phyloP scores from a whole-genome alignment of 441 rosid species.

The Populus hybrid region DNA sequence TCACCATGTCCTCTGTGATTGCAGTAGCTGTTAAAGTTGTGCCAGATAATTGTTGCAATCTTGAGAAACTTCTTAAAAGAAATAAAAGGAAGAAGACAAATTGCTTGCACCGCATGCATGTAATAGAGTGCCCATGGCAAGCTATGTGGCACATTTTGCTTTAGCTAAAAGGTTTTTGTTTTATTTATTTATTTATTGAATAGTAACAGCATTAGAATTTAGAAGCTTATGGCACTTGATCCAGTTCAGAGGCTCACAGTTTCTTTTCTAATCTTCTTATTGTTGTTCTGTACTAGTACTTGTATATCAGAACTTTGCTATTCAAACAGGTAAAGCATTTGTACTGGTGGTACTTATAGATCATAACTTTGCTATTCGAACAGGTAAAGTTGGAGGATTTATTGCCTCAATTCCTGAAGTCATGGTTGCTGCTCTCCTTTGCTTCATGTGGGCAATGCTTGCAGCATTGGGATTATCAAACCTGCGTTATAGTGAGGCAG shows the following conservation, averaged over 20 bases:
- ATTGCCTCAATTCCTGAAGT: constrained; percentile 29
- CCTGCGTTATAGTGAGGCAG: constrained; percentile 94
- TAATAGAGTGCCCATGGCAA: background rate
- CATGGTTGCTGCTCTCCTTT: constrained; percentile 94
- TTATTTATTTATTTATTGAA: no score
- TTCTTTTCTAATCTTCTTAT: background rate
- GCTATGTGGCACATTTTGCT: background rate
- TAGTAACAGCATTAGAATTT: no score
- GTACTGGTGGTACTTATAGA: background rate
- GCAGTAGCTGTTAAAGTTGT: background rate
- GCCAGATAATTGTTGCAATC: background rate
- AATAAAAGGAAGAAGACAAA: no score
- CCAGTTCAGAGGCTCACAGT: background rate
- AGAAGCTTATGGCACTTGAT: background rate
- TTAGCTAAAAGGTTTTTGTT: background rate
- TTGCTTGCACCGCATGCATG: background rate
- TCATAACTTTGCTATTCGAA: constrained; percentile 5
- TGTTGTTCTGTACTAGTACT: background rate
- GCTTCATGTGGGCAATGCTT: constrained; percentile 99
- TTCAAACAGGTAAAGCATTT: constrained; percentile 54
- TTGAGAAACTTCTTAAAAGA: no score
- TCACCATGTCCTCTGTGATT: background rate
- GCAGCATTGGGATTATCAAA: constrained; percentile 90
- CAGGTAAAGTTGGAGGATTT: constrained; percentile 94
- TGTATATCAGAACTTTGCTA: constrained; percentile 6